A percentile compares a stretch with the other conserved stretches of the same genome.
These are phyloP conservation scores for Aspergillus phoenicis DNA, from an alignment of 2,329 filamentous ascomycete genomes.

Conservation along the genomic window DNA sequence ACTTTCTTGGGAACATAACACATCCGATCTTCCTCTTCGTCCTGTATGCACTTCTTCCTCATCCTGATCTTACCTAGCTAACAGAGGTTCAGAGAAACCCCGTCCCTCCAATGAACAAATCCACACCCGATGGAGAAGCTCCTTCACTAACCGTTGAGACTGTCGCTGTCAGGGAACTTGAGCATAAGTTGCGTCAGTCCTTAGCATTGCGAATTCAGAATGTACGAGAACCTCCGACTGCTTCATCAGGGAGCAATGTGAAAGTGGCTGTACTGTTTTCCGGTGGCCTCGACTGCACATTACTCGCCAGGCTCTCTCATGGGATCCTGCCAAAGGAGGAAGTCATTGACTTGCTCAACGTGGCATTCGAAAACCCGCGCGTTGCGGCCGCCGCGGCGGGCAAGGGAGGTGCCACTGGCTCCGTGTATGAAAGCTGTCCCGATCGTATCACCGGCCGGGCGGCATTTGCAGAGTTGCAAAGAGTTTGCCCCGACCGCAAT, in stretches of 20 bases:
- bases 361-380: conserved; percentile 93
- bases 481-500: conserved; percentile 66
- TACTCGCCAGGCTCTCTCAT: conserved; percentile 78
- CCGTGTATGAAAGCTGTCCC: conserved; percentile 77
- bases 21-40: conserved; percentile 20
- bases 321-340: conserved; percentile 71
- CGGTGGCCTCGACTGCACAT: conserved; percentile 88
- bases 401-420: conserved; percentile 31
- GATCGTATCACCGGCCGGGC: conserved; percentile 84
- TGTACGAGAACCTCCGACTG: conserved; percentile 61
- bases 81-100: conserved; percentile 38
- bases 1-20: conserved; percentile 32
- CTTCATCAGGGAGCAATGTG: conserved; percentile 28
- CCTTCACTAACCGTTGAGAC: conserved; percentile 45
- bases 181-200: conserved; percentile 60
- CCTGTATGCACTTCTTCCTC: not conserved
- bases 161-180: conserved; percentile 57
- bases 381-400: conserved; percentile 61
- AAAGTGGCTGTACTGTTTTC: conserved; percentile 83
- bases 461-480: conserved; percentile 73
- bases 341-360: conserved; percentile 85
- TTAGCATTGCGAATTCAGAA: conserved; percentile 65
- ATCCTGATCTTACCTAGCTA: conserved; percentile 1
- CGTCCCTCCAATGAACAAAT: conserved; percentile 50
- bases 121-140: conserved; percentile 32